Base-by-base conservation (phyloP, 2,329 filamentous ascomycete species). In the Rhynchosporium graminicola region DNA sequence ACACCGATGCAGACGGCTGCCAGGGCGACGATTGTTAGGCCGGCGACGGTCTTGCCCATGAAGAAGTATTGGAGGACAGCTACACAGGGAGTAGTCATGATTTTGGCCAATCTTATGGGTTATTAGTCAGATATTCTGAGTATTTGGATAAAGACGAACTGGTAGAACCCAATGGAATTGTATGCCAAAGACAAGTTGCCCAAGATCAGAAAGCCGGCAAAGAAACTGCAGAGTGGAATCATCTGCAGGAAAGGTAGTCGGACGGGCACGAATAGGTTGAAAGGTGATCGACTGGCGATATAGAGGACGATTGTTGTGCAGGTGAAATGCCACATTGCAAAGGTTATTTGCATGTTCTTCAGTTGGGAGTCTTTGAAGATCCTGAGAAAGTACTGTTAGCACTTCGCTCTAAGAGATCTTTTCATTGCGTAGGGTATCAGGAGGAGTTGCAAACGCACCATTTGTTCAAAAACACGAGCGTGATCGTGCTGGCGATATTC, bases 251-350 rank as follows among this genome's bases (percentile, higher is more conserved):
- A 74, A 28, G 78, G 78, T 15, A 80, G 67, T 26, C 77, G 76
- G 47, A 79, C 68, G 12, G 77, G 75, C 60, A 78, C 76, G 73
- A 80, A 80, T 45, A 78, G 74, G 66, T 76, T 74, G 72, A 79
- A 79, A 12, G 77, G 76, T 1, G 69, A 71, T 38, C 74, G 75
- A 57, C 76, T 77, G 1, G 77, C 75, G 58, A 79, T 62, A 68
- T 74, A 79, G 47, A 80, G 75, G 51, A 78, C 77, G 62, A 78
- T 73, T 40, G 74, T 72, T 59, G 78, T 80, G 40, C 77, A 78
- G 31, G 75, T 74, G 64, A 79, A 79, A 67, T 80, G 78, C 78
- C 77, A 80, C 75, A 79, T 79, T 20, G 78, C 77, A 51, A 80
- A 78, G 67, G 77, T 76, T 61, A 80, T 75, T 69, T 79, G 78